Evolutionary conservation across 805 yeast species (phyloP).

Genomic region (Pichia scutulata): DNA sequence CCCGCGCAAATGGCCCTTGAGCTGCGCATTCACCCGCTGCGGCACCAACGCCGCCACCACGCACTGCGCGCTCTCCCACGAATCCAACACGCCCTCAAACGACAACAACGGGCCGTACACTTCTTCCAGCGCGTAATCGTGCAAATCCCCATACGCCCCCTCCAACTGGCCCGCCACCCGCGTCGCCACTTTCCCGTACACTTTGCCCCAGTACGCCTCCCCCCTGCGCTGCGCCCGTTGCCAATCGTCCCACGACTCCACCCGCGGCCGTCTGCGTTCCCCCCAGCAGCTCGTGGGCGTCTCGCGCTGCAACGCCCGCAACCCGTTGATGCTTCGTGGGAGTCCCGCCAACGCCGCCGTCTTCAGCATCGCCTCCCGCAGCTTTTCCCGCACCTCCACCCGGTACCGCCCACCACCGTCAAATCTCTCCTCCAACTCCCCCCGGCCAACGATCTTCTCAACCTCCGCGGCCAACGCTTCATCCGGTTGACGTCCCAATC

Average conservation of each 20-base stretch:
- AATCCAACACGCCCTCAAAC: constrained; percentile 50
- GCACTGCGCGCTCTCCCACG: constrained; percentile 68
- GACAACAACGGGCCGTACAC: constrained; percentile 77
- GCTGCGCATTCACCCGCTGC: constrained; percentile 88
- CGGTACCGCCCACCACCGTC: too few species aligned
- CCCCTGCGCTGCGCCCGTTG: constrained; percentile 38
- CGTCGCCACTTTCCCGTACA: constrained; percentile 67
- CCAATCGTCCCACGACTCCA: constrained; percentile 13
- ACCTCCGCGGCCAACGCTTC: too few species aligned
- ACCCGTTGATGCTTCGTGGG: constrained; percentile 77
- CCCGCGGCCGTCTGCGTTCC: neutral
- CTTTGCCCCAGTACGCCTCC: constrained; percentile 56
- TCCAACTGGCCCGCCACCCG: constrained; percentile 62
- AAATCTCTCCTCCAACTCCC: too few species aligned
- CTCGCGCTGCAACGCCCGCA: constrained; percentile 30
- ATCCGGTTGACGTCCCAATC: neutral
- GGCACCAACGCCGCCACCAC: constrained; percentile 78
- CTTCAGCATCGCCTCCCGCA: constrained; percentile 74
- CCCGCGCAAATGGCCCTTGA: constrained; percentile 85
- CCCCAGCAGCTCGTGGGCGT: neutral
- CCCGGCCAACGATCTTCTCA: too few species aligned
- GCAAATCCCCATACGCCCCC: constrained; percentile 78
- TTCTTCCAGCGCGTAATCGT: constrained; percentile 61
- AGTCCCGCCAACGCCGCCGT: constrained; percentile 74
- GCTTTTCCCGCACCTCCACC: constrained; percentile 33